phyloP scores from a whole-genome alignment of 1,284 basidiomycete species.

The Apiotrichum domesticum region DNA sequence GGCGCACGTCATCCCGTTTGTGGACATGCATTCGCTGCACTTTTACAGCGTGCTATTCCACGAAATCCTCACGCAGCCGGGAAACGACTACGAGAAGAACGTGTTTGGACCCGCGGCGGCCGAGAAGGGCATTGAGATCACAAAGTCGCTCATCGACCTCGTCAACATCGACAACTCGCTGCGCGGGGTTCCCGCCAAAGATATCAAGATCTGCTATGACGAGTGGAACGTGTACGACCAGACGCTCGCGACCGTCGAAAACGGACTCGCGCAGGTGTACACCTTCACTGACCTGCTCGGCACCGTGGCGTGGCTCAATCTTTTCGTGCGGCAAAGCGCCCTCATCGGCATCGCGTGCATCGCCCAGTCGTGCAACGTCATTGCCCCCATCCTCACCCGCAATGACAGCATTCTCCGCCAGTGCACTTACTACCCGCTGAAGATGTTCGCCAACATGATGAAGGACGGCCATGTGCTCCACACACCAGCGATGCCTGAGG shows the following conservation, averaged over 20 bases:
- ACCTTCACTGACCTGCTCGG: constrained; percentile 60
- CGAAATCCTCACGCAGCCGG: constrained; percentile 20
- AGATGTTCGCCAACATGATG: constrained; percentile 37
- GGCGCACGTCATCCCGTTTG: constrained; percentile 32
- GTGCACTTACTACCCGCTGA: constrained; percentile 22
- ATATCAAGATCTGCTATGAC: constrained; percentile 53
- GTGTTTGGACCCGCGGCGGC: constrained; percentile 49
- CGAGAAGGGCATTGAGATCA: constrained; percentile 47
- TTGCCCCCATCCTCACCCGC: constrained; percentile 37
- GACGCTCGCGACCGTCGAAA: constrained; percentile 37
- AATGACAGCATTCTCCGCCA: constrained; percentile 31
- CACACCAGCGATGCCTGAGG: constrained; percentile 24
- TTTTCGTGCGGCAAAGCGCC: constrained; percentile 58
- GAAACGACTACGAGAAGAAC: constrained; percentile 47
- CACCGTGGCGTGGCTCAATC: constrained; percentile 58
- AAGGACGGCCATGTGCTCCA: constrained; percentile 31
- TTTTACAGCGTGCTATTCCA: constrained; percentile 37
- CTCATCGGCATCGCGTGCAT: constrained; percentile 60
- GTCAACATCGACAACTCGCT: constrained; percentile 35
- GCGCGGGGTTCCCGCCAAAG: constrained; percentile 21
- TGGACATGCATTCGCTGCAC: constrained; percentile 48
- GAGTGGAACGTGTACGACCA: constrained; percentile 43
- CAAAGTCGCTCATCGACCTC: constrained; percentile 47
- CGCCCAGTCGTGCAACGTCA: constrained; percentile 53
- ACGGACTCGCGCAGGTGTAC: constrained; percentile 57